These are phyloP conservation scores for Penicillium sp. DNA, from an alignment of 2,329 filamentous ascomycete genomes.

Conservation along the genomic window DNA sequence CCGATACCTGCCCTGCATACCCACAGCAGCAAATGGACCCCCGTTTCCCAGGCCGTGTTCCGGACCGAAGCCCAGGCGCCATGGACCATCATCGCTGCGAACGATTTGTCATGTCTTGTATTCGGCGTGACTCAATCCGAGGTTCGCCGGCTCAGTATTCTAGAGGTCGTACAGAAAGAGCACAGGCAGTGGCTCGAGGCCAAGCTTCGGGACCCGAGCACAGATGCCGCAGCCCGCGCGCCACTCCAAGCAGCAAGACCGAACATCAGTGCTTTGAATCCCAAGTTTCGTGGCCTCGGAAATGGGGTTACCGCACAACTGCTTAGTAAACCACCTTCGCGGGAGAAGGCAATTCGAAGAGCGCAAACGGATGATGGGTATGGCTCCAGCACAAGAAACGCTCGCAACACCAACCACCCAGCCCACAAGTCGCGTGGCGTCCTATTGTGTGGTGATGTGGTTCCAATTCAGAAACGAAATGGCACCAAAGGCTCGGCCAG, in stretches of 20 bases:
- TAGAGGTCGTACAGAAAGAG: slow-evolving; percentile 90
- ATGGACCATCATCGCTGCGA: slow-evolving; percentile 94
- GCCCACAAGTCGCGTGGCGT: slow-evolving; percentile 79
- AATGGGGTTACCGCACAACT: slow-evolving; percentile 83
- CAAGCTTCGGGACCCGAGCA: slow-evolving; percentile 64
- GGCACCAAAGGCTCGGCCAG: slow-evolving; percentile 87
- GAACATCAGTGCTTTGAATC: slow-evolving; percentile 34
- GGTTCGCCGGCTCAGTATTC: slow-evolving; percentile 86
- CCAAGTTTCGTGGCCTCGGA: slow-evolving; percentile 56
- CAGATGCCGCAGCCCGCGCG: slow-evolving; percentile 40
- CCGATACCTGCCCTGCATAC: slow-evolving; percentile 62
- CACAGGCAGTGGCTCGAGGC: slow-evolving; percentile 81
- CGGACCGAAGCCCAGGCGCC: slow-evolving; percentile 86
- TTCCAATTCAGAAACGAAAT: slow-evolving; percentile 94
- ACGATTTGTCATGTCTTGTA: slow-evolving; percentile 92
- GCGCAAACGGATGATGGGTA: slow-evolving; percentile 56
- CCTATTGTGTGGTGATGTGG: slow-evolving; percentile 91
- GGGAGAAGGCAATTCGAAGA: slow-evolving; percentile 43
- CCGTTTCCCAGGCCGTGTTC: slow-evolving; percentile 92
- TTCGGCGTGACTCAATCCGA: slow-evolving; percentile 98
- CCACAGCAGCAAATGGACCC: slow-evolving; percentile 83
- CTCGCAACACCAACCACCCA: slow-evolving; percentile 59
- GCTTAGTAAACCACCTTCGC: slow-evolving; percentile 70
- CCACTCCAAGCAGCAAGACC: slow-evolving; percentile 31
- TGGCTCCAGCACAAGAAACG: slow-evolving; percentile 42